Evolutionary conservation across 2,329 filamentous ascomycete genomes (phyloP).

Genomic region (Aspergillus ochraceus): DNA sequence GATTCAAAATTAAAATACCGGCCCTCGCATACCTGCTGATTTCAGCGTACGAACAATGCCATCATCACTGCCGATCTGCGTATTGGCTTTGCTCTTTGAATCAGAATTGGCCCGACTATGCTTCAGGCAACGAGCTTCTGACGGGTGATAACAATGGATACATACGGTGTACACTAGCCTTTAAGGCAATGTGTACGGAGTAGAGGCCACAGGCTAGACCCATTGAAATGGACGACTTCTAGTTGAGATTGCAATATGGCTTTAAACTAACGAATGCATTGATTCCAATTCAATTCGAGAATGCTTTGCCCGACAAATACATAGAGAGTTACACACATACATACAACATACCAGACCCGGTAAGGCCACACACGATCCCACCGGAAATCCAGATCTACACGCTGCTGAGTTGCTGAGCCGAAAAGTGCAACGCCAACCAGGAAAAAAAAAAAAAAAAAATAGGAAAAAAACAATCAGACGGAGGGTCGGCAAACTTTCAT

Average conservation of each 20-base stretch:
- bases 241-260: too few relatives aligned
- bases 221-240: too few relatives aligned
- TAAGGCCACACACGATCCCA: slow-evolving; percentile 13
- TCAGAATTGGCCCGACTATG: not conserved
- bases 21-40: too few relatives aligned
- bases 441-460: not conserved
- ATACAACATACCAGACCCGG: not conserved
- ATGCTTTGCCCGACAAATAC: too few relatives aligned
- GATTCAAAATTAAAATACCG: too few relatives aligned
- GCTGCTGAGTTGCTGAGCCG: not conserved
- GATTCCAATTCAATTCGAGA: too few relatives aligned
- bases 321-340: too few relatives aligned
- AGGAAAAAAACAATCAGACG: not conserved
- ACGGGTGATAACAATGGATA: not conserved
- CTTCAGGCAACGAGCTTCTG: too few relatives aligned
- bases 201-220: too few relatives aligned
- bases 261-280: too few relatives aligned
- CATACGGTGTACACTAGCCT: not conserved
- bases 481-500: slow-evolving; percentile 20
- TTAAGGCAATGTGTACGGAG: too few relatives aligned
- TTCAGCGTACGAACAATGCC: not conserved
- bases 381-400: slow-evolving; percentile 17
- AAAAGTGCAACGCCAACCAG: slow-evolving; percentile 3
- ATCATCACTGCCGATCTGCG: not conserved
- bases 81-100: not conserved